Conservation (phyloP, 2,329 filamentous ascomycete genomes). For the Decorospora gaudefroyi region DNA sequence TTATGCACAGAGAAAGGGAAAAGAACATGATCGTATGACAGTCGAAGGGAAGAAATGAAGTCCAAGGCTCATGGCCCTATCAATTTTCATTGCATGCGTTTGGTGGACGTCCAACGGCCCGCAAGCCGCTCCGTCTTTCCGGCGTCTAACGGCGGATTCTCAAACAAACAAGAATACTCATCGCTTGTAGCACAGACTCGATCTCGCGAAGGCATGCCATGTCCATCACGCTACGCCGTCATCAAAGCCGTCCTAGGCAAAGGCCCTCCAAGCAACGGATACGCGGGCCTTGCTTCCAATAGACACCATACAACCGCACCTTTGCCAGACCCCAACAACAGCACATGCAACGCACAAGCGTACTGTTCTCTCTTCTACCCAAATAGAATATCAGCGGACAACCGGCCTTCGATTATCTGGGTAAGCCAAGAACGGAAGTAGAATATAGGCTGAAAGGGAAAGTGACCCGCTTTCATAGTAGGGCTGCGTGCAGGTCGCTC, state of each 20-base stretch:
- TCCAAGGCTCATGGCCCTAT: not conserved
- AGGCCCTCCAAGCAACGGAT: slow-evolving; percentile 5
- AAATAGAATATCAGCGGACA: slow-evolving; percentile 1
- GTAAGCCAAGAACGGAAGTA: slow-evolving; percentile 8
- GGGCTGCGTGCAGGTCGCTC: no score
- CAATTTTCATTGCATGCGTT: not conserved
- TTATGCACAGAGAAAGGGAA: not conserved
- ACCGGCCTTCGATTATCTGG: slow-evolving; percentile 1
- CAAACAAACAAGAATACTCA: not conserved
- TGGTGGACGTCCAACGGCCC: slow-evolving; percentile 1
- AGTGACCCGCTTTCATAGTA: slow-evolving; percentile 5
- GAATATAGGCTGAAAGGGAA: slow-evolving; percentile 23
- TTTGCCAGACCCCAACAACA: slow-evolving; percentile 1
- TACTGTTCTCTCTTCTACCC: not conserved
- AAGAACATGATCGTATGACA: not conserved
- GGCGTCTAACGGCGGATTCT: no score
- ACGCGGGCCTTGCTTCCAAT: slow-evolving; percentile 9
- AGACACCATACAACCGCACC: not conserved
- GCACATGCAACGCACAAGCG: not conserved
- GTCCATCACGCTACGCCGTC: slow-evolving; percentile 1
- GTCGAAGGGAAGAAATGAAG: not conserved
- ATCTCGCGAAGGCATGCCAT: no score
- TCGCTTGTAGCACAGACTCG: slow-evolving; percentile 3
- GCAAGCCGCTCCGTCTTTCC: slow-evolving; percentile 17
- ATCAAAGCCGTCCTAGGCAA: not conserved